phyloP scores from a whole-genome alignment of 2,329 filamentous ascomycete species.

The Coleophoma cylindrospora region DNA sequence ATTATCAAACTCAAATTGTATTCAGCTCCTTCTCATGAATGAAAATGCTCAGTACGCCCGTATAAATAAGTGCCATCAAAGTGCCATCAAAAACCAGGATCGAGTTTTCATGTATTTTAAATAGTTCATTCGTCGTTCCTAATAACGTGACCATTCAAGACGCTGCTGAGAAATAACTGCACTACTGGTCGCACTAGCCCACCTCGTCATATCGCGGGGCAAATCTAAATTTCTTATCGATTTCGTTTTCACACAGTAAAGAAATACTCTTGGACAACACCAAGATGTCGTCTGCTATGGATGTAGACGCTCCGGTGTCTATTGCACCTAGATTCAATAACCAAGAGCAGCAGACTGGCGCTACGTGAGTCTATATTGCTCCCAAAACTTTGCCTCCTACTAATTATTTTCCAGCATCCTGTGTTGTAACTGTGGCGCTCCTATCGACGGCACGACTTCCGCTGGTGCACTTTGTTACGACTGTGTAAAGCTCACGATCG shows the following conservation, averaged over 20 bases:
- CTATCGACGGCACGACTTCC: constrained; percentile 85
- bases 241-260: constrained; percentile 7
- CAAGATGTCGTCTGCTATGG: constrained; percentile 50
- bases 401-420: constrained; percentile 60
- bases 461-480: constrained; percentile 91
- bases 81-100: too few species aligned
- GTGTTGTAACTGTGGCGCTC: constrained; percentile 94
- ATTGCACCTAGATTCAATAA: constrained; percentile 32
- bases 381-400: constrained; percentile 9
- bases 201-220: constrained; percentile 14
- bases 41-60: too few species aligned
- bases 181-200: background rate
- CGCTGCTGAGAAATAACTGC: constrained; percentile 7
- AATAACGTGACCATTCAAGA: background rate
- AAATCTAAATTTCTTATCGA: constrained; percentile 19
- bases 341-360: constrained; percentile 28
- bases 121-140: background rate
- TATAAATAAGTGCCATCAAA: background rate
- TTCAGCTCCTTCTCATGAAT: too few species aligned
- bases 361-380: constrained; percentile 42
- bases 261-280: constrained; percentile 9
- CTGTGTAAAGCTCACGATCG: constrained; percentile 90
- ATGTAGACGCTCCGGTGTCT: constrained; percentile 50
- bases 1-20: too few species aligned
- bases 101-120: too few species aligned